phyloP scores from a whole-genome alignment of 202 grass and related monocot species.

The Panicum virgatum region DNA sequence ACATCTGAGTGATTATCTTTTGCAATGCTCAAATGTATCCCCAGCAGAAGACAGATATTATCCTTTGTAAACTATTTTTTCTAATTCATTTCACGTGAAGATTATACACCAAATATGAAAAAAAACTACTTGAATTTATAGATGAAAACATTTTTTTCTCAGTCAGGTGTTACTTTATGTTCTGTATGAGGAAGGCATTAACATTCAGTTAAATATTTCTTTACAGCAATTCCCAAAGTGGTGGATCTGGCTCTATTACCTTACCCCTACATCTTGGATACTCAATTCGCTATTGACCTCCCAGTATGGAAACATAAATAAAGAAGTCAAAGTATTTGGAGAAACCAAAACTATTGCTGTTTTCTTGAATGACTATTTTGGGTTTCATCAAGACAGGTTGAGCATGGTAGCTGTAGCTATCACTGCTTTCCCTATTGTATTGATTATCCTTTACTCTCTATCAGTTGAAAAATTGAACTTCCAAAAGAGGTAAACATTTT shows the following conservation, averaged over 20 bases:
- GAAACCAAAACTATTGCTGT: constrained; percentile 42
- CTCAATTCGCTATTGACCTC: constrained; percentile 60
- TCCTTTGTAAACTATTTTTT: neutral
- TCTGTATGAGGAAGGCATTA: constrained; percentile 6
- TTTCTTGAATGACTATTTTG: constrained; percentile 69
- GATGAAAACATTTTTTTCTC: neutral
- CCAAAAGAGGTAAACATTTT: constrained; percentile 55
- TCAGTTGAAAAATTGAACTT: constrained; percentile 67
- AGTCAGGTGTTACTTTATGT: neutral
- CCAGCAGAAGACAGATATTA: neutral
- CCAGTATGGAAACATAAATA: constrained; percentile 55
- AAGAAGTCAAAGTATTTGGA: constrained; percentile 45
- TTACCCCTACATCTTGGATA: constrained; percentile 47
- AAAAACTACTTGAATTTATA: neutral
- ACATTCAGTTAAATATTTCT: constrained; percentile 9
- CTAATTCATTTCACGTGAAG: neutral
- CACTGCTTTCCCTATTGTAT: constrained; percentile 38
- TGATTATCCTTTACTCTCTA: constrained; percentile 48
- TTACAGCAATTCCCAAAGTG: constrained; percentile 65
- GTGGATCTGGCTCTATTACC: constrained; percentile 72
- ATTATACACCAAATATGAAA: neutral
- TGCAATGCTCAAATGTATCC: neutral
- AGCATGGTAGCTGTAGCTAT: constrained; percentile 36
- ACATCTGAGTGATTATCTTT: neutral
- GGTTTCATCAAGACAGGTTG: constrained; percentile 51